Evolutionary conservation across 2,329 filamentous ascomycete species (phyloP).

Genomic region (Mollisiaceae sp.): DNA sequence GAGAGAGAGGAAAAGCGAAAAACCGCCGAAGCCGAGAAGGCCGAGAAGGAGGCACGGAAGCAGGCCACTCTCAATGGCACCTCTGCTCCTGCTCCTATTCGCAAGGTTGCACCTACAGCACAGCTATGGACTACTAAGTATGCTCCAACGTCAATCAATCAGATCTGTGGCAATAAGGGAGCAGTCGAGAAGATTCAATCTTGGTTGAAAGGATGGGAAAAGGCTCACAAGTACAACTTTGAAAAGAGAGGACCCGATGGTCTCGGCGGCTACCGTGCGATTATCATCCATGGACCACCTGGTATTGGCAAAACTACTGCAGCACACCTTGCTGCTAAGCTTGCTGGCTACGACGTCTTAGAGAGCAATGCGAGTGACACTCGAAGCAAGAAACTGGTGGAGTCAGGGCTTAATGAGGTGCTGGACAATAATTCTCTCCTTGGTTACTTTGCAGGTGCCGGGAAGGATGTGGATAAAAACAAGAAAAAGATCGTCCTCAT

Average conservation of each 20-base stretch:
- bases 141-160: conserved; percentile 79
- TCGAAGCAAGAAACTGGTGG: conserved; percentile 93
- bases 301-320: conserved; percentile 98
- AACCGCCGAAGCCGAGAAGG: conserved; percentile 58
- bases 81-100: conserved; percentile 48
- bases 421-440: conserved; percentile 92
- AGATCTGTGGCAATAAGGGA: conserved; percentile 94
- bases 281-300: conserved; percentile 93
- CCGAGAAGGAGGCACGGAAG: conserved; percentile 46
- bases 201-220: conserved; percentile 85
- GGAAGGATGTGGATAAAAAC: conserved; percentile 75
- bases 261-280: conserved; percentile 80
- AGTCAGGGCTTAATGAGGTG: conserved; percentile 84
- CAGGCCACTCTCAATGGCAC: conserved; percentile 42
- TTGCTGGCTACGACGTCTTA: conserved; percentile 91
- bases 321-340: conserved; percentile 88
- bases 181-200: conserved; percentile 87
- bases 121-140: conserved; percentile 95
- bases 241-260: conserved; percentile 84
- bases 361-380: conserved; percentile 97
- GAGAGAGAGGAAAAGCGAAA: conserved; percentile 76
- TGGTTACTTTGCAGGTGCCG: conserved; percentile 86
- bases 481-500: conserved; percentile 96
- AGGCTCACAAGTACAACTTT: conserved; percentile 80
- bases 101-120: conserved; percentile 50